Evolutionary conservation across 2,329 filamentous ascomycete genomes (phyloP).

Genomic region (Penicillium paneum): DNA sequence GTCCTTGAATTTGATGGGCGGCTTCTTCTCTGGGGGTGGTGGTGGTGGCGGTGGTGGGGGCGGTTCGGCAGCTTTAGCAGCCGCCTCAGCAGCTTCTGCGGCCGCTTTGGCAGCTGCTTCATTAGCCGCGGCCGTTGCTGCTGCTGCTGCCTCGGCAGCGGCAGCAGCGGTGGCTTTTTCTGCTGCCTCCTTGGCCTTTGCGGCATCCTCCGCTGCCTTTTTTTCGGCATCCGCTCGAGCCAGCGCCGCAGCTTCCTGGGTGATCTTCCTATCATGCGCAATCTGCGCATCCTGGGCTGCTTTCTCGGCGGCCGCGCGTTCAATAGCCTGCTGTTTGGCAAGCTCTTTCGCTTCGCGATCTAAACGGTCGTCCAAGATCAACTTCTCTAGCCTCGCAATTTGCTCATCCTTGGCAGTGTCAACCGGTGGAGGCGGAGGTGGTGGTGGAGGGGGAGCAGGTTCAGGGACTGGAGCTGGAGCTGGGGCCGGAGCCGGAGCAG

Average conservation of each 20-base stretch:
- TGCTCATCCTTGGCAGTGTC: slow-evolving; percentile 56
- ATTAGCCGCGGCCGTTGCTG: slow-evolving; percentile 39
- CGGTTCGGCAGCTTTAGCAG: slow-evolving; percentile 34
- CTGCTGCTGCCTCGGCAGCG: slow-evolving; percentile 39
- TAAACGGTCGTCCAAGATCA: slow-evolving; percentile 49
- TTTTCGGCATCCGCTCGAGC: slow-evolving; percentile 50
- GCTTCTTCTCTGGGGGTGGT: slow-evolving; percentile 58
- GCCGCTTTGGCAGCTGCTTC: slow-evolving; percentile 36
- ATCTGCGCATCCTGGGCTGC: slow-evolving; percentile 35
- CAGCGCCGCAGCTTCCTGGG: slow-evolving; percentile 45
- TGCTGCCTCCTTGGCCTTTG: slow-evolving; percentile 47
- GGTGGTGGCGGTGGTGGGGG: slow-evolving; percentile 15
- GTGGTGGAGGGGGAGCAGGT: slow-evolving; percentile 10
- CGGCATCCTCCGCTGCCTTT: slow-evolving; percentile 48
- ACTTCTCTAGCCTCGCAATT: slow-evolving; percentile 60
- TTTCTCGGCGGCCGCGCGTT: slow-evolving; percentile 50
- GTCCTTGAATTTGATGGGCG: slow-evolving; percentile 85
- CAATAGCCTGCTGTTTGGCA: slow-evolving; percentile 43
- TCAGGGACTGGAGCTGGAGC: slow-evolving; percentile 5
- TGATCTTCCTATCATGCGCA: slow-evolving; percentile 43
- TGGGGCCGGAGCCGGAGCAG: slow-evolving; percentile 16
- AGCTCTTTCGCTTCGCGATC: slow-evolving; percentile 41
- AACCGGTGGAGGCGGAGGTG: slow-evolving; percentile 26
- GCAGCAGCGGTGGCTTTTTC: slow-evolving; percentile 41
- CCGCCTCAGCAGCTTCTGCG: slow-evolving; percentile 31